Evolutionary conservation across 768 basidiomycete genomes (phyloP), one percentile per base, ranked within the genome.

Genomic region (Mycena haematopus): DNA sequence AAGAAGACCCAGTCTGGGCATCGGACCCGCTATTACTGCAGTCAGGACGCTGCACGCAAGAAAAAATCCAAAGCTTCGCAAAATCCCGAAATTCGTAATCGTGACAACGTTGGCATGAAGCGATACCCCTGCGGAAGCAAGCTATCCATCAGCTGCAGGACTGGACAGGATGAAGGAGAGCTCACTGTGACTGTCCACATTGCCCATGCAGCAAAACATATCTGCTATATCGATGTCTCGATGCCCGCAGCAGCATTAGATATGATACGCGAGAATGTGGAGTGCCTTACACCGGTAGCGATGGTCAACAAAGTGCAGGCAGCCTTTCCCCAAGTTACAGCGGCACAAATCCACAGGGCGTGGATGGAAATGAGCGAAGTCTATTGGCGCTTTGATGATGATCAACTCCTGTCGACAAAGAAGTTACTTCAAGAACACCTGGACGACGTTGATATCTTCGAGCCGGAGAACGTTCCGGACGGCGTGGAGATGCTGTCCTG

Each of bases 221-320:
- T 63, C 25, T 49, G 40, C 11, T 74, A 75, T 53, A 44, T 29
- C 10, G 68, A 72, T 56, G 68, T 74, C 29, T 31, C 51, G 27
- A 70, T 75, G 68, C 73, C 72, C 11, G 51, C 35, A 0, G 69
- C 55, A 47, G 73, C 63, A 0, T 27, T 66, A 1, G 60, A 67
- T 14, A 68, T 74, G 13, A 73, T 75, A 36, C 53, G 60, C 0
- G 63, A 73, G 10, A 62, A 69, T 25, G 55, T 69, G 1, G 69
- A 72, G 45, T 69, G 70, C 65, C 58, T 51, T 2, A 73, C 71
- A n/a, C 74, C 73, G 19, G 63, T 42, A 4, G 42, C 68, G n/a
- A 56, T 76, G 69, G 72, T 77, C 44, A 73, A 70, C 9, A 73
- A 68, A 59, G 79, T 74, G 24, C 73, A 74, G 19, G 72, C 71